These are phyloP conservation scores for Kalanchoe fedtschenkoi DNA, from an alignment of 164 flowering plant species.

Conservation along the genomic window DNA sequence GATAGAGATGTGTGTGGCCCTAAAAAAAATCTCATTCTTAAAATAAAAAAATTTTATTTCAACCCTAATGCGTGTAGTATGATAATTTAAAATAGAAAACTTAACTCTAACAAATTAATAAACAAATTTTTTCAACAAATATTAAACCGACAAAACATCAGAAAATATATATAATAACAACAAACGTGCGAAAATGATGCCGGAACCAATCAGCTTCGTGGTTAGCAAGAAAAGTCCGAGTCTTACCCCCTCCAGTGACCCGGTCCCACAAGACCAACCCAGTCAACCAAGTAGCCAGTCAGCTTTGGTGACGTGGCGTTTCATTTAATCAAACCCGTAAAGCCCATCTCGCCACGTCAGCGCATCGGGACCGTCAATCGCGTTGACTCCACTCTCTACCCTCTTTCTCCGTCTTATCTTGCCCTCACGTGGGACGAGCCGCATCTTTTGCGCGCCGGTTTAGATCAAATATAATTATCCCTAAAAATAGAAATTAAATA, in stretches of 20 bases:
- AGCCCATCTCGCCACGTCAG: background rate
- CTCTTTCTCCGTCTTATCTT: slow-evolving; percentile 10
- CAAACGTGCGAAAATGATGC: background rate
- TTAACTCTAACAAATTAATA: background rate
- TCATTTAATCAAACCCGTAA: background rate
- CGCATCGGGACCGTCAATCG: slow-evolving; percentile 34
- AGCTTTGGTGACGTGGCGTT: background rate
- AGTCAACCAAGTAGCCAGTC: background rate
- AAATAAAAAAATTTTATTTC: too few species aligned
- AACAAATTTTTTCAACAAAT: background rate
- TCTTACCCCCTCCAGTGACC: background rate
- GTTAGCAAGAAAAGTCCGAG: background rate
- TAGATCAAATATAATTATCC: background rate
- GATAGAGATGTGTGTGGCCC: too few species aligned
- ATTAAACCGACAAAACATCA: background rate
- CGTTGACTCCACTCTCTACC: slow-evolving; percentile 45
- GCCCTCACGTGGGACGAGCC: slow-evolving; percentile 57
- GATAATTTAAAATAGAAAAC: background rate
- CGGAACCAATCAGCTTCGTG: background rate
- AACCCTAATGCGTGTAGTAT: background rate
- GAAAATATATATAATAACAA: background rate
- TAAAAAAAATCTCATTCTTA: too few species aligned
- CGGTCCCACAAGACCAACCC: background rate
- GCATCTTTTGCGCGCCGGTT: slow-evolving; percentile 37
- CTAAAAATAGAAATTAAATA: background rate